A percentile compares a stretch with the other conserved stretches of the same genome.
phyloP scores from a whole-genome alignment of 2,329 filamentous ascomycete genomes.

The Ascochyta koolunga region DNA sequence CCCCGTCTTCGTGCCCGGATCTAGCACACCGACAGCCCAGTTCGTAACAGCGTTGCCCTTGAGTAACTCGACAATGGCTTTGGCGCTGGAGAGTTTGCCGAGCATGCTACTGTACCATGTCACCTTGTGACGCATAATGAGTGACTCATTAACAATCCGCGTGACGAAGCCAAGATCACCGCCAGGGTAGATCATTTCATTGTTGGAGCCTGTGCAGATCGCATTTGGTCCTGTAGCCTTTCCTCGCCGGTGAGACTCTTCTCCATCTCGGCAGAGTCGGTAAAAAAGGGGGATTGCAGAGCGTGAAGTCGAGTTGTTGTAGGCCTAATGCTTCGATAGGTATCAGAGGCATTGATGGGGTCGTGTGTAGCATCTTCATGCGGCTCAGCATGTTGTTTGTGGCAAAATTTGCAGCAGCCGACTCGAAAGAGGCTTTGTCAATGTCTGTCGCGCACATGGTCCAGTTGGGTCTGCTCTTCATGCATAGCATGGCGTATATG shows the following conservation, averaged over 20 bases:
- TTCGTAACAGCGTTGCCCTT: slow-evolving; percentile 68
- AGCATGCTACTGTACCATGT: slow-evolving; percentile 94
- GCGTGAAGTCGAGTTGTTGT: slow-evolving; percentile 75
- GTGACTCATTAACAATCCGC: slow-evolving; percentile 73
- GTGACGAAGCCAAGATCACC: slow-evolving; percentile 79
- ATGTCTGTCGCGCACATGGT: slow-evolving; percentile 65
- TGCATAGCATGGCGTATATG: slow-evolving; percentile 87
- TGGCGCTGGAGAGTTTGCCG: slow-evolving; percentile 75
- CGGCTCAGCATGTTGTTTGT: slow-evolving; percentile 68
- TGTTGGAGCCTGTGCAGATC: slow-evolving; percentile 74
- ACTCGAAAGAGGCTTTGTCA: slow-evolving; percentile 71
- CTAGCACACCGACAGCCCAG: slow-evolving; percentile 80
- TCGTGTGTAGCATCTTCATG: slow-evolving; percentile 67
- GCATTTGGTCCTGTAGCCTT: slow-evolving; percentile 74
- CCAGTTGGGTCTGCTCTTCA: slow-evolving; percentile 71
- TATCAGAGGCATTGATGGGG: slow-evolving; percentile 63
- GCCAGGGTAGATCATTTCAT: slow-evolving; percentile 84
- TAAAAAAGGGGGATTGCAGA: slow-evolving; percentile 98
- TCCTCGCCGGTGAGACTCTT: slow-evolving; percentile 61
- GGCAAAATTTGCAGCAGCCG: slow-evolving; percentile 70
- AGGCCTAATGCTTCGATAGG: slow-evolving; percentile 63
- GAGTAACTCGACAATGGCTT: slow-evolving; percentile 65
- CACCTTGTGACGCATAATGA: slow-evolving; percentile 64
- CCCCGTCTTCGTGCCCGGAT: slow-evolving; percentile 66
- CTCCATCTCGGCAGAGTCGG: slow-evolving; percentile 71